A percentile compares a stretch with the other conserved stretches of the same genome.
These are phyloP conservation scores for Onygenales sp. DNA, from an alignment of 2,329 filamentous ascomycete genomes.

Conservation along the genomic window DNA sequence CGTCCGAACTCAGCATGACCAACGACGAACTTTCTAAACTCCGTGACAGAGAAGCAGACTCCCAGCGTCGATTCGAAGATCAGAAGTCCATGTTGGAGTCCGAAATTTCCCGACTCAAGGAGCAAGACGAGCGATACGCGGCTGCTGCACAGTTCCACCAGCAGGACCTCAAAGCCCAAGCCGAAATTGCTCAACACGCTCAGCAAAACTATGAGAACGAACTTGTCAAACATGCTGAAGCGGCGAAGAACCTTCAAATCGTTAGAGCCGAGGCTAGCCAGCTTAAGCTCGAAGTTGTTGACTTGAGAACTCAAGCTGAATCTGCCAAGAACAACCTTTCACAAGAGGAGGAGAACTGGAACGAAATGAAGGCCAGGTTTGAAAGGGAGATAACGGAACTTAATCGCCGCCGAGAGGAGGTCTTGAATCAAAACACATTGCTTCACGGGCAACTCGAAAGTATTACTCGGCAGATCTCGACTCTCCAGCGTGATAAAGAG, in stretches of 20 bases:
- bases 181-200: constrained; percentile 83
- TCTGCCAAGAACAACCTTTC: constrained; percentile 69
- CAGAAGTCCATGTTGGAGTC: constrained; percentile 71
- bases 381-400: constrained; percentile 77
- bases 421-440: constrained; percentile 80
- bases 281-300: constrained; percentile 67
- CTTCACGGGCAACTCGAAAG: constrained; percentile 82
- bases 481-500: constrained; percentile 66
- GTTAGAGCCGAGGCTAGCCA: constrained; percentile 73
- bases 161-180: constrained; percentile 84
- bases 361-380: constrained; percentile 67
- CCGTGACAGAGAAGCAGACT: constrained; percentile 70
- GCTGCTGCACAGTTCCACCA: constrained; percentile 78
- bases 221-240: constrained; percentile 88
- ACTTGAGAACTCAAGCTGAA: constrained; percentile 71
- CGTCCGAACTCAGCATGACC: constrained; percentile 67
- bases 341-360: constrained; percentile 81
- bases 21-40: constrained; percentile 75
- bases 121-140: constrained; percentile 69
- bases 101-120: constrained; percentile 71
- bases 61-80: constrained; percentile 61
- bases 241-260: constrained; percentile 72
- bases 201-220: constrained; percentile 95
- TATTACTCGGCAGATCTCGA: constrained; percentile 67
- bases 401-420: constrained; percentile 69